Percentiles rank a stretch among this genome's conserved stretches.
Evolutionary conservation across 179 eudicot genomes (phyloP).

Genomic region (Nepenthes alata): DNA sequence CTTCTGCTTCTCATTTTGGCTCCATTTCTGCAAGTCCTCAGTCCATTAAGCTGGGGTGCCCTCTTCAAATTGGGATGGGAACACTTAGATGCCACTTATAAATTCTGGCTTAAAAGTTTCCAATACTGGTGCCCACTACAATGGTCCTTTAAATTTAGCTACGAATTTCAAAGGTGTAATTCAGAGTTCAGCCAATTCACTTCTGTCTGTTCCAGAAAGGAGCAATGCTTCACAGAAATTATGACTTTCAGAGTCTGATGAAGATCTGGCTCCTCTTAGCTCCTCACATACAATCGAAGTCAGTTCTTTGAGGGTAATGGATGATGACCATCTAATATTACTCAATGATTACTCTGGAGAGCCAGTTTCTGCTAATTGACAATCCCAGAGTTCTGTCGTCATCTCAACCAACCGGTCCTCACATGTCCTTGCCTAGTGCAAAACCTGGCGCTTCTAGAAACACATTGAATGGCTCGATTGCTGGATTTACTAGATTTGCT

Average conservation of each 20-base stretch:
- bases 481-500: slow-evolving; percentile 23
- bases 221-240: slow-evolving; percentile 36
- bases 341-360: slow-evolving; percentile 17
- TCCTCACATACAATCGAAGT: slow-evolving; percentile 56
- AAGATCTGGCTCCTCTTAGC: slow-evolving; percentile 66
- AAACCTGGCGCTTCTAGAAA: slow-evolving; percentile 27
- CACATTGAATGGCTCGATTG: slow-evolving; percentile 18
- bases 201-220: slow-evolving; percentile 39
- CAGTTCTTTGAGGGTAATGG: slow-evolving; percentile 42
- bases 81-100: slow-evolving; percentile 22
- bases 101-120: slow-evolving; percentile 28
- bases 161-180: slow-evolving; percentile 43
- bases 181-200: slow-evolving; percentile 45
- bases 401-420: slow-evolving; percentile 23
- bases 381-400: slow-evolving; percentile 35
- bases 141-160: slow-evolving; percentile 29
- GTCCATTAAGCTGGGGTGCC: slow-evolving; percentile 29
- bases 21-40: slow-evolving; percentile 9
- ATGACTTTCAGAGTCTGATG: slow-evolving; percentile 82
- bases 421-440: slow-evolving; percentile 18
- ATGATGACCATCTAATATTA: slow-evolving; percentile 45
- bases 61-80: slow-evolving; percentile 46
- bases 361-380: slow-evolving; percentile 16
- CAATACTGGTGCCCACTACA: slow-evolving; percentile 18
- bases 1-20: slow-evolving; percentile 39